A percentile compares a stretch with the other conserved stretches of the same genome.
These are phyloP conservation scores for Xylaria flabelliformis DNA, from an alignment of 495 filamentous ascomycete genomes.

Conservation along the genomic window DNA sequence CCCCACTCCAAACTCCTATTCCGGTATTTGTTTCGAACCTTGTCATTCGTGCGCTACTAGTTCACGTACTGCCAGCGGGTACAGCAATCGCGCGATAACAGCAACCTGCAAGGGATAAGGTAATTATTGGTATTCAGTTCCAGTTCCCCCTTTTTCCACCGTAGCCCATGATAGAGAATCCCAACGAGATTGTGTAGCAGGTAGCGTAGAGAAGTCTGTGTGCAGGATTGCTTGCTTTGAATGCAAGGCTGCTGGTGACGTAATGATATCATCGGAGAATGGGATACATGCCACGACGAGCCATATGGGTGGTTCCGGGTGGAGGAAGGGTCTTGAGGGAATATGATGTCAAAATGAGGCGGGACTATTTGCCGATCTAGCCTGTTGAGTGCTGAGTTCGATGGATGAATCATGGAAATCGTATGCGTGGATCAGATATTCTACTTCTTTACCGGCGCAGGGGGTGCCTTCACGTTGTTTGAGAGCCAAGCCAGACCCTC, in stretches of 20 bases:
- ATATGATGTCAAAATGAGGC: not conserved
- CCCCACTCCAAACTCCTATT: conserved; percentile 7
- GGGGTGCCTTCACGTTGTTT: conserved; percentile 85
- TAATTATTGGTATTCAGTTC: not conserved
- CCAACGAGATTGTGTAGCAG: not conserved
- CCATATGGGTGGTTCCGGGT: not conserved
- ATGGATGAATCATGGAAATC: conserved; percentile 31
- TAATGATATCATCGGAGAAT: not conserved
- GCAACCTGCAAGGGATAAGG: not conserved
- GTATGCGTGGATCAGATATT: conserved; percentile 20
- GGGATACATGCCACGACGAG: not conserved
- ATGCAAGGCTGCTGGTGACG: not conserved
- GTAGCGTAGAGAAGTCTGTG: no score
- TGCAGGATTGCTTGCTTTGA: not conserved
- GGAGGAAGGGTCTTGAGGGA: not conserved
- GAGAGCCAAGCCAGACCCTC: conserved; percentile 94
- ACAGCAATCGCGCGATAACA: not conserved
- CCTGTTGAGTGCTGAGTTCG: not conserved
- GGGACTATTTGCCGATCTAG: not conserved
- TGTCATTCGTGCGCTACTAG: conserved; percentile 6
- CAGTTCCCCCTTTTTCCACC: not conserved
- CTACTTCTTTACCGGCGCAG: conserved; percentile 60
- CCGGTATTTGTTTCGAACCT: not conserved
- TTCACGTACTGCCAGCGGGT: not conserved
- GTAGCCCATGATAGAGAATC: not conserved